Evolutionary conservation across 129 eudicot species (phyloP).

Genomic region (Mikania micrantha): DNA sequence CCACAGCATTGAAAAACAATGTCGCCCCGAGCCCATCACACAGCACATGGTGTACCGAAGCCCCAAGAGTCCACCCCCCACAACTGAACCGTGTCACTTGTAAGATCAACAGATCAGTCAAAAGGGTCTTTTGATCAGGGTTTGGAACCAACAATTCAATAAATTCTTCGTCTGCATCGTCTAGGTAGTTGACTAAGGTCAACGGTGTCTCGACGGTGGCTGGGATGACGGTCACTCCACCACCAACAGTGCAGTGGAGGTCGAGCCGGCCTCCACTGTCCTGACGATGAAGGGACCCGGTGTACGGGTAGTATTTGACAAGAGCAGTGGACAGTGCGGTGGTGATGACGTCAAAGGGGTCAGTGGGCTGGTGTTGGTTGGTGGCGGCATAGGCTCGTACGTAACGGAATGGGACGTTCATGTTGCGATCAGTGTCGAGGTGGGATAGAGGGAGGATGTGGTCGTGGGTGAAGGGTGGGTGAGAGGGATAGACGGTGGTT

Average conservation of each 20-base stretch:
- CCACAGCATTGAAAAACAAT: constrained; percentile 57
- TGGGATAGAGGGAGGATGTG: constrained; percentile 79
- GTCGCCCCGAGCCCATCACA: constrained; percentile 74
- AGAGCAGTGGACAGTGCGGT: constrained; percentile 61
- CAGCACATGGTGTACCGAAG: constrained; percentile 55
- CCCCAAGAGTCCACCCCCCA: constrained; percentile 73
- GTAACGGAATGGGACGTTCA: constrained; percentile 68
- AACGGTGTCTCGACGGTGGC: constrained; percentile 43
- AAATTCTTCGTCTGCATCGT: constrained; percentile 32
- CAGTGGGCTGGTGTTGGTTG: constrained; percentile 17
- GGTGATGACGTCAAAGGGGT: constrained; percentile 60
- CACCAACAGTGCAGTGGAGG: constrained; percentile 44
- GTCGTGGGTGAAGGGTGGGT: constrained; percentile 43
- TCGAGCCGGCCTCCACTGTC: constrained; percentile 44
- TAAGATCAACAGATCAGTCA: constrained; percentile 38
- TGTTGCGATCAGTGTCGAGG: constrained; percentile 83
- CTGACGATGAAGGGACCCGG: constrained; percentile 54
- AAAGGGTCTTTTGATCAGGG: constrained; percentile 32
- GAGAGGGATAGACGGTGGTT: constrained; percentile 45
- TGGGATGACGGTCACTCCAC: constrained; percentile 42
- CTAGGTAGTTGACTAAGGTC: constrained; percentile 32
- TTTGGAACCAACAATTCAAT: constrained; percentile 50
- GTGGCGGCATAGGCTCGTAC: constrained; percentile 47
- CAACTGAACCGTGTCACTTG: constrained; percentile 61
- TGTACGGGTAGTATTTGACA: constrained; percentile 44